A percentile compares a stretch with the other conserved stretches of the same genome.
These are phyloP conservation scores for Purpureocillium lavendulum DNA, from an alignment of 2,329 filamentous ascomycete species.

Conservation along the genomic window DNA sequence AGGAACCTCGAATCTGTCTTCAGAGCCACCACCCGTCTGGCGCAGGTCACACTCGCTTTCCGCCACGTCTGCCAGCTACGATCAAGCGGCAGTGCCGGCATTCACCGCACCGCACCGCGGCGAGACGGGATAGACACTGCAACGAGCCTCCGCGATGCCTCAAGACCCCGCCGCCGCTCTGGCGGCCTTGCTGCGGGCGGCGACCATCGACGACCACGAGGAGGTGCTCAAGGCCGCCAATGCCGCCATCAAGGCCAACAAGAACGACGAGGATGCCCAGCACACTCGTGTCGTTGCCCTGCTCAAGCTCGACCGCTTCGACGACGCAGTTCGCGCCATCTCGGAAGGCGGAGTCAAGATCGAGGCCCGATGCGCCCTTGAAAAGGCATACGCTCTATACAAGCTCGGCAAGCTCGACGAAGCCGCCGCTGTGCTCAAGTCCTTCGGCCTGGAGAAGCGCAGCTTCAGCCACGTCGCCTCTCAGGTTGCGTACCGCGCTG, in stretches of 20 bases:
- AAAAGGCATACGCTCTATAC: slow-evolving; percentile 77
- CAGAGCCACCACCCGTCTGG: no score
- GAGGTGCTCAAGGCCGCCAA: slow-evolving; percentile 60
- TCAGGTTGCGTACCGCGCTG: slow-evolving; percentile 65
- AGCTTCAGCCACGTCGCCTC: slow-evolving; percentile 47
- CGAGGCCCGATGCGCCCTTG: slow-evolving; percentile 53
- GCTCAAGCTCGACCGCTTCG: slow-evolving; percentile 74
- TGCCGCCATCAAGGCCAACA: slow-evolving; percentile 53
- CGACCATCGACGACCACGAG: slow-evolving; percentile 61
- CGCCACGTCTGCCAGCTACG: no score
- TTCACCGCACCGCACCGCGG: no score
- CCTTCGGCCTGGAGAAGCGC: slow-evolving; percentile 20
- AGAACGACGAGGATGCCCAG: slow-evolving; percentile 49
- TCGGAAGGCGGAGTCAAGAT: slow-evolving; percentile 54
- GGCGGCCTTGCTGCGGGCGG: slow-evolving; percentile 43
- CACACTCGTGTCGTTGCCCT: slow-evolving; percentile 67
- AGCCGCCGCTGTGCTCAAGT: slow-evolving; percentile 41
- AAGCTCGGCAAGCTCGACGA: slow-evolving; percentile 63
- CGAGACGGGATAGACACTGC: no score
- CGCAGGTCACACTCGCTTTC: no score
- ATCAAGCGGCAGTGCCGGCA: no score
- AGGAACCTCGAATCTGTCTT: no score
- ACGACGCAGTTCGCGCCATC: slow-evolving; percentile 64
- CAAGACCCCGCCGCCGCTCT: slow-evolving; percentile 41
- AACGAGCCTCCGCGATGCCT: slow-evolving; percentile 18